phyloP scores from a whole-genome alignment of 306 rosid species.

The Canavalia ensiformis region DNA sequence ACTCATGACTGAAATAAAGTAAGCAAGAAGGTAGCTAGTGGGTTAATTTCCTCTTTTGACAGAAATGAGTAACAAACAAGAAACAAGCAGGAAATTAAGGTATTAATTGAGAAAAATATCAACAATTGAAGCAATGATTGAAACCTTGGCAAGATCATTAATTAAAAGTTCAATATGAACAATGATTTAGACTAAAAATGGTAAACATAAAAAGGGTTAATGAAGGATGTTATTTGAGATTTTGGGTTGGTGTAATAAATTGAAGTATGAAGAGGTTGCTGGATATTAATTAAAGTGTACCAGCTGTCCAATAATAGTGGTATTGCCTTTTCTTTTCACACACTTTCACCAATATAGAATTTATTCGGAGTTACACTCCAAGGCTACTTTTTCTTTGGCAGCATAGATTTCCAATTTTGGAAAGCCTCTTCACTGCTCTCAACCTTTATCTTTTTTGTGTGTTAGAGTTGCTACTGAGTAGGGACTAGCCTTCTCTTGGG shows the following conservation, averaged over 20 bases:
- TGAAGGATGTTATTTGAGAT: not conserved
- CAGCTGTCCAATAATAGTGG: slow-evolving; percentile 40
- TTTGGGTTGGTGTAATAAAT: slow-evolving; percentile 36
- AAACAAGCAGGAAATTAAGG: not conserved
- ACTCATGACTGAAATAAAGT: slow-evolving; percentile 30
- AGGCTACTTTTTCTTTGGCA: slow-evolving; percentile 57
- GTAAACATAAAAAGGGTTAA: too few relatives aligned
- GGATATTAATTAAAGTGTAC: slow-evolving; percentile 17
- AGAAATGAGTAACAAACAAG: slow-evolving; percentile 36
- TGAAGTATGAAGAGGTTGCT: slow-evolving; percentile 39
- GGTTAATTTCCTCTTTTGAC: not conserved
- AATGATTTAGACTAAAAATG: not conserved
- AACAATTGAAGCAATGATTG: slow-evolving; percentile 19
- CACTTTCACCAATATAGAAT: slow-evolving; percentile 42
- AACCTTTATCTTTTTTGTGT: slow-evolving; percentile 28
- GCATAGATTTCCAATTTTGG: slow-evolving; percentile 60
- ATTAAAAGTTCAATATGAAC: slow-evolving; percentile 12
- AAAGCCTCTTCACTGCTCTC: slow-evolving; percentile 53
- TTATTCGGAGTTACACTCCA: slow-evolving; percentile 72
- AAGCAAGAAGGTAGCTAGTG: not conserved
- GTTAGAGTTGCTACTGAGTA: slow-evolving; percentile 6
- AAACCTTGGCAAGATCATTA: not conserved
- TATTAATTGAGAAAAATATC: not conserved
- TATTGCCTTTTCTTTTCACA: slow-evolving; percentile 30
- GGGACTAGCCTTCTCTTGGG: not conserved